These are phyloP conservation scores for Ampelomyces quisqualis DNA, from an alignment of 2,329 filamentous ascomycete genomes.

Conservation along the genomic window DNA sequence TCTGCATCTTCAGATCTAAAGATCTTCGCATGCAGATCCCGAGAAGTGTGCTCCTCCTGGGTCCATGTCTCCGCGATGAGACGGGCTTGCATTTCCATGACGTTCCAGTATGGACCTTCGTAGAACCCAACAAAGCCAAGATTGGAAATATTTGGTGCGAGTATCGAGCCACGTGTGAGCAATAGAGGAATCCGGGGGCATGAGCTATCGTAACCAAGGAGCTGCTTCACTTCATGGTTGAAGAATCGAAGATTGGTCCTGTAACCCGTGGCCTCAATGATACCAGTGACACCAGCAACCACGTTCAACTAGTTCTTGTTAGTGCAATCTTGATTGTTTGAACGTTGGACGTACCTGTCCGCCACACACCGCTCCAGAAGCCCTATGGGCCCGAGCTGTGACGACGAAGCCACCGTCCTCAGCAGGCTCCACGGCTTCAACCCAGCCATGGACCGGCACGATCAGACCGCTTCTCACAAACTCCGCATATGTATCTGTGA, in stretches of 20 bases:
- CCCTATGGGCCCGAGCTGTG: slow-evolving; percentile 10
- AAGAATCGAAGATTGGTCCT: slow-evolving; percentile 66
- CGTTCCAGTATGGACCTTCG: slow-evolving; percentile 79
- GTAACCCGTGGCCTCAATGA: slow-evolving; percentile 77
- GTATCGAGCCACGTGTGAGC: slow-evolving; percentile 66
- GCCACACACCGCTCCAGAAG: slow-evolving; percentile 18
- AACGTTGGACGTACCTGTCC: no score
- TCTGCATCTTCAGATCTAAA: slow-evolving; percentile 22
- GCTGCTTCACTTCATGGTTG: slow-evolving; percentile 55
- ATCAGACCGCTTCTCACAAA: slow-evolving; percentile 66
- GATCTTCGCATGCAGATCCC: slow-evolving; percentile 1
- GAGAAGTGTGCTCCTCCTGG: slow-evolving; percentile 22
- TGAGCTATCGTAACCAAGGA: slow-evolving; percentile 61
- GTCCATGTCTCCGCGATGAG: slow-evolving; percentile 64
- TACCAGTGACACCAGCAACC: slow-evolving; percentile 48
- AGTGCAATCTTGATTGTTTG: no score
- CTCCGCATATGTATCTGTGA: slow-evolving; percentile 71
- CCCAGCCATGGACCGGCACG: slow-evolving; percentile 44
- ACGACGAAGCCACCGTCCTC: slow-evolving; percentile 5
- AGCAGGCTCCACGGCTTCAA: slow-evolving; percentile 20
- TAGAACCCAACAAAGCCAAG: slow-evolving; percentile 84
- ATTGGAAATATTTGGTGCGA: slow-evolving; percentile 61
- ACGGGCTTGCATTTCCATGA: slow-evolving; percentile 83
- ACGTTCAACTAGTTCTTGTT: no score
- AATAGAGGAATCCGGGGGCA: slow-evolving; percentile 55